Evolutionary conservation across 306 rosid genomes (phyloP).

Genomic region (Lathyrus tuberosus): DNA sequence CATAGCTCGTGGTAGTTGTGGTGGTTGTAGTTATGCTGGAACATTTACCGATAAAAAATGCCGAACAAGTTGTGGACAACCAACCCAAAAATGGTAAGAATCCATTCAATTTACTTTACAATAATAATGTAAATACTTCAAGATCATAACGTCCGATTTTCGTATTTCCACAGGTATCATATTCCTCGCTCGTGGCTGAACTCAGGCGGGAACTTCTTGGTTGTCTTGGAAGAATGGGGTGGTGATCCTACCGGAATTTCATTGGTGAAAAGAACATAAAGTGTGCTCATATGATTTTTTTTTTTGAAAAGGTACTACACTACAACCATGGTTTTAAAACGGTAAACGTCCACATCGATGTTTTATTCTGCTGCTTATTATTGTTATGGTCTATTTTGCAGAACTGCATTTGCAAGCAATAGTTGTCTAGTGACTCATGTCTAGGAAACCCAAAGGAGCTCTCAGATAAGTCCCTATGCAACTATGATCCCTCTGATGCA

Average conservation of each 20-base stretch:
- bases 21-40: conserved; percentile 60
- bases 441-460: conserved; percentile 51
- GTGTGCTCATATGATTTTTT: conserved; percentile 50
- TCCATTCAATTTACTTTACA: conserved; percentile 1
- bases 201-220: conserved; percentile 69
- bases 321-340: background rate
- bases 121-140: background rate
- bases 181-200: conserved; percentile 90
- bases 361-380: conserved; percentile 5
- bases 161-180: conserved; percentile 70
- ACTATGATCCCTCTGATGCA: conserved; percentile 40
- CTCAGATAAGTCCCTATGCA: conserved; percentile 50
- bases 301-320: conserved; percentile 53
- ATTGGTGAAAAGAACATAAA: conserved; percentile 62
- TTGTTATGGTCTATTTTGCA: conserved; percentile 33
- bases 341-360: background rate
- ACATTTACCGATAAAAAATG: conserved; percentile 71
- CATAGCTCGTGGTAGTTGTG: conserved; percentile 65
- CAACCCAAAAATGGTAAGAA: conserved; percentile 82
- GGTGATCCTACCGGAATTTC: conserved; percentile 73
- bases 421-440: conserved; percentile 46
- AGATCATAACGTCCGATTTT: background rate
- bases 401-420: conserved; percentile 57
- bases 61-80: conserved; percentile 58
- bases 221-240: conserved; percentile 91